Evolutionary conservation across 2,329 filamentous ascomycete species (phyloP), one percentile per base, ranked within the genome.

Genomic region (Fusarium xylarioides): DNA sequence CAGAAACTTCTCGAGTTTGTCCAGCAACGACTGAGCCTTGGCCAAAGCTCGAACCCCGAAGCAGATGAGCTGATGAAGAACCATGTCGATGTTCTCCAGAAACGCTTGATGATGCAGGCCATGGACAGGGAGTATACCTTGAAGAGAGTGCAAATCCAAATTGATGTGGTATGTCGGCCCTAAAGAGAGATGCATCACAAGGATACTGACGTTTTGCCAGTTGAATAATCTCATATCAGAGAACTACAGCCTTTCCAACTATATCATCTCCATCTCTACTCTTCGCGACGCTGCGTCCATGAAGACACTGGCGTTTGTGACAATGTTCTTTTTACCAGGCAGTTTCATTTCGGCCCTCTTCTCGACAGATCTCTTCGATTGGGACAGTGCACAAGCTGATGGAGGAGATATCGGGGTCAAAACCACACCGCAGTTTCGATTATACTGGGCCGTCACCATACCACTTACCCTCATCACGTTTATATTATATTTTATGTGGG

Each of bases 261-360:
- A 81, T 10, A 77, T 80, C 54, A 82, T 83, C 28, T 82, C 81
- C 4, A 68, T 79, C 23, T 80, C 79, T 18, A 83, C 79, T 60
- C 80, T 82, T 61, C 81, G 82, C 21, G 83, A 85, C 59, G 82
- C 82, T n/a, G 80, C 82, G 1, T 83, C 82, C 5, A 84, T 84
- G 83, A 84, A 83, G 77, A 84, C 82, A 12, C 69, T 84, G 28
- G 83, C 83, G 23, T 76, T 84, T 26, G 81, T 85, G 26, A 82
- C 83, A 65, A 84, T 84, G 82, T 79, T 84, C 40, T 84, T 84
- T 70, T 77, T 85, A 5, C 83, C 83, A 0, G 83, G 83, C 1
- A 84, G 80, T 62, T 85, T 85, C 58, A 78, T 84, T 21, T 82
- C 83, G 2, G 82, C 83, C 4, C 77, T 84, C n/a, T 84, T 85